phyloP scores from a whole-genome alignment of 768 basidiomycete species.

The Serendipita indica region DNA sequence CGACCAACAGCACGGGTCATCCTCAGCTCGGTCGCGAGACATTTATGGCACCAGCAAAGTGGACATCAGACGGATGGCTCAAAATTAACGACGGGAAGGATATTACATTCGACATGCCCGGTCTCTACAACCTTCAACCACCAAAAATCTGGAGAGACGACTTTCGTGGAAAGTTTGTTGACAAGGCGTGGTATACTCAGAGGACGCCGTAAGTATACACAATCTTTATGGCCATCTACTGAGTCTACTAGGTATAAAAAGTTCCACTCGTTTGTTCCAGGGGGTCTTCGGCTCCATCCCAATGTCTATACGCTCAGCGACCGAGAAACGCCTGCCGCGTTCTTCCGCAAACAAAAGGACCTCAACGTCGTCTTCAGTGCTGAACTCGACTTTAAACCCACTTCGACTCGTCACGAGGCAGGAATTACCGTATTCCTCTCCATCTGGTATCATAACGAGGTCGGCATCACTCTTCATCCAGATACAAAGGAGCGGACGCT shows the following conservation, averaged over 20 bases:
- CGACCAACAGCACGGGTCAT: background rate
- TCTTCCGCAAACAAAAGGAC: background rate
- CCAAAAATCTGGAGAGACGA: background rate
- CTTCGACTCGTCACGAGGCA: background rate
- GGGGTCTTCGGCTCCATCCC: background rate
- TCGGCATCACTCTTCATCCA: slow-evolving; percentile 1
- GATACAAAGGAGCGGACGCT: background rate
- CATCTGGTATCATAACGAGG: background rate
- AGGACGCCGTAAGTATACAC: background rate
- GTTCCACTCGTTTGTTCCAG: background rate
- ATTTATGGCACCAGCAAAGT: slow-evolving; percentile 1
- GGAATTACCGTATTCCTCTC: slow-evolving; percentile 3
- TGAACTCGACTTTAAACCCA: background rate
- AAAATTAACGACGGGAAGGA: slow-evolving; percentile 1
- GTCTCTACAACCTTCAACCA: background rate
- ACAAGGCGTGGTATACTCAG: background rate
- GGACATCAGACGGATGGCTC: slow-evolving; percentile 8
- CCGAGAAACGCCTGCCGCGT: background rate
- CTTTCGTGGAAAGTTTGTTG: background rate
- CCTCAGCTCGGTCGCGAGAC: slow-evolving; percentile 6
- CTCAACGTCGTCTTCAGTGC: background rate
- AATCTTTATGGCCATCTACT: background rate
- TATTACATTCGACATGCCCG: slow-evolving; percentile 4
- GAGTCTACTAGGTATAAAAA: background rate
- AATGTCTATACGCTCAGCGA: background rate